Conservation (phyloP, 1,139 yeast genomes). For the Schizosaccharomyces versatilis region DNA sequence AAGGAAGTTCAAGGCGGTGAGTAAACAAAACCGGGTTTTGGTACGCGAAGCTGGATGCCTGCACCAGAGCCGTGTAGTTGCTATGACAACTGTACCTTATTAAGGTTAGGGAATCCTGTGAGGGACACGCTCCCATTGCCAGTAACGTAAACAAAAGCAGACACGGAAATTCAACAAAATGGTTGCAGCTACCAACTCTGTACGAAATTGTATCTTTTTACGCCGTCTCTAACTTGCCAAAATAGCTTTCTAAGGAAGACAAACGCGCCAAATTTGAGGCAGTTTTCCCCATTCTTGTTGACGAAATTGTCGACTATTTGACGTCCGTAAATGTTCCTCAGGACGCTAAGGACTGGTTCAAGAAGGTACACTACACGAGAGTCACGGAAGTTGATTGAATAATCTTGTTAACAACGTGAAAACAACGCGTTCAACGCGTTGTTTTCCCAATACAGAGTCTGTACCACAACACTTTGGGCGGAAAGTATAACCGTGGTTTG, state of each 20-base stretch:
- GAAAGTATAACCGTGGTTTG: conserved; percentile 87
- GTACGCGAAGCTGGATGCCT: too few species aligned
- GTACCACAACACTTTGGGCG: conserved; percentile 83
- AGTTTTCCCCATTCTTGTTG: conserved; percentile 58
- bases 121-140: too few species aligned
- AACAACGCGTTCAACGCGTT: background rate
- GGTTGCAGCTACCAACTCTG: background rate
- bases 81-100: too few species aligned
- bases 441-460: conserved; percentile 23
- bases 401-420: background rate
- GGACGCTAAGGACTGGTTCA: conserved; percentile 77
- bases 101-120: too few species aligned
- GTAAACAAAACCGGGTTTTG: too few species aligned
- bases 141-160: too few species aligned
- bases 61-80: too few species aligned
- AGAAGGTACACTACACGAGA: conserved; percentile 18
- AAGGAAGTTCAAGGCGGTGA: too few species aligned
- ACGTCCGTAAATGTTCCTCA: conserved; percentile 57
- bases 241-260: background rate
- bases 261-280: conserved; percentile 31
- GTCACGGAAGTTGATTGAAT: background rate
- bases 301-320: conserved; percentile 46
- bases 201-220: background rate
- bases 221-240: background rate
- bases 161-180: too few species aligned